Evolutionary conservation across 2,329 filamentous ascomycete genomes (phyloP), one percentile per base, ranked within the genome.

Genomic region (Alternaria consortialis): DNA sequence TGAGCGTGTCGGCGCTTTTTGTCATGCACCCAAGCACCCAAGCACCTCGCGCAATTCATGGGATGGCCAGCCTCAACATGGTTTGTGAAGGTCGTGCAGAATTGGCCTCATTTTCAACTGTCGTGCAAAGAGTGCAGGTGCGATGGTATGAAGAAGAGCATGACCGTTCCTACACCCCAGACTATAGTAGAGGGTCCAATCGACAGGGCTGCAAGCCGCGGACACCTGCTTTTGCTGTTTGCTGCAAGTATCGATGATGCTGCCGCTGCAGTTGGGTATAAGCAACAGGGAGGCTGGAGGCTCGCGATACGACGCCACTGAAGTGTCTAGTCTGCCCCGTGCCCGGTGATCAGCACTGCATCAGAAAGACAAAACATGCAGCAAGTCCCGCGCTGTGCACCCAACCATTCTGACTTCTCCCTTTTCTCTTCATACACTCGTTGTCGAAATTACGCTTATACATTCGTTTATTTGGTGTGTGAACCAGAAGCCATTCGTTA

Each of bases 291-390:
- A 62, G 53, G 46, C 13, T 39, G 36, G 46, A 62, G 53, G 46
- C 13, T 39, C 34, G 20, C 39, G 46, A 58, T 53, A 58, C 60
- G 42, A 66, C 65, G 63, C 60, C 68, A 56, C 60, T 63, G 53
- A 62, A 54, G 53, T 70, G 61, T 71, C 74, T 70, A 69, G 58
- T 67, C 68, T 69, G 71, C 63, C 64, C 64, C 60, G 66, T 68
- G 66, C 58, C 67, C 65, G 69, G 59, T 71, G 72, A 75, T 73
- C 70, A 73, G 66, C 72, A 61, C 55, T 57, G 59, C 63, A 62
- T 40, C 42, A 62, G 58, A 64, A 67, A 57, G 67, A 67, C 61
- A 65, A 68, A 71, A 72, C 65, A 66, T 67, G 53, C 68, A 64
- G 58, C 56, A 29, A 55, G 53, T 61, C 62, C 56, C 31, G 47